Evolutionary conservation across 805 yeast species (phyloP).

Genomic region (Alloascoidea africana): DNA sequence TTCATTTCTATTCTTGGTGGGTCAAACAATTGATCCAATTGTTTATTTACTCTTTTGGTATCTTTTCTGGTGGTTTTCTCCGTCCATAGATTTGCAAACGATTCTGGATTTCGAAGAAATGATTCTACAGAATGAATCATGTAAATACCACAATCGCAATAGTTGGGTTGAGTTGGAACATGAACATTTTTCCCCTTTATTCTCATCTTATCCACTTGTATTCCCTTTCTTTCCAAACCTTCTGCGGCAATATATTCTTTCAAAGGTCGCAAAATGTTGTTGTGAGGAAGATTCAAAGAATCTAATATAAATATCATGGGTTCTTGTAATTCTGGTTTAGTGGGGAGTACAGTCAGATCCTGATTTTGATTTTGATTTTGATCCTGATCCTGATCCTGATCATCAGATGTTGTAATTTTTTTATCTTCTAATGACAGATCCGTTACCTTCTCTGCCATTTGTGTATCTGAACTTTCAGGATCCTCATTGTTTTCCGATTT

Average conservation of each 20-base stretch:
- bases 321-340: conserved; percentile 3
- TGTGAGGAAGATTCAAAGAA: conserved; percentile 40
- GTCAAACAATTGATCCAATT: no score
- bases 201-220: conserved; percentile 26
- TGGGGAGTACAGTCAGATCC: not conserved
- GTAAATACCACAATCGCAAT: conserved; percentile 77
- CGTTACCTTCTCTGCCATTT: no score
- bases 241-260: conserved; percentile 41
- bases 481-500: conserved; percentile 2
- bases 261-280: conserved; percentile 35
- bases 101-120: conserved; percentile 32
- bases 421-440: conserved; percentile 3
- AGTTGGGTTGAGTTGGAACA: conserved; percentile 63
- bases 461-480: conserved; percentile 2
- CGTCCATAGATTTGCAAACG: conserved; percentile 22
- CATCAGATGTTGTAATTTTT: conserved; percentile 3
- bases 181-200: conserved; percentile 30
- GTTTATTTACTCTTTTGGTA: no score
- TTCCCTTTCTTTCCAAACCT: conserved; percentile 39
- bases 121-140: conserved; percentile 50
- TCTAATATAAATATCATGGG: conserved; percentile 45
- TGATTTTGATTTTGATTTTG: not conserved
- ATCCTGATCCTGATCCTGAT: conserved; percentile 2
- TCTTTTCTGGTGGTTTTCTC: no score
- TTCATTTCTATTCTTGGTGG: no score